Evolutionary conservation across 495 filamentous ascomycete species (phyloP).

Genomic region (Trichoderma reesei): DNA sequence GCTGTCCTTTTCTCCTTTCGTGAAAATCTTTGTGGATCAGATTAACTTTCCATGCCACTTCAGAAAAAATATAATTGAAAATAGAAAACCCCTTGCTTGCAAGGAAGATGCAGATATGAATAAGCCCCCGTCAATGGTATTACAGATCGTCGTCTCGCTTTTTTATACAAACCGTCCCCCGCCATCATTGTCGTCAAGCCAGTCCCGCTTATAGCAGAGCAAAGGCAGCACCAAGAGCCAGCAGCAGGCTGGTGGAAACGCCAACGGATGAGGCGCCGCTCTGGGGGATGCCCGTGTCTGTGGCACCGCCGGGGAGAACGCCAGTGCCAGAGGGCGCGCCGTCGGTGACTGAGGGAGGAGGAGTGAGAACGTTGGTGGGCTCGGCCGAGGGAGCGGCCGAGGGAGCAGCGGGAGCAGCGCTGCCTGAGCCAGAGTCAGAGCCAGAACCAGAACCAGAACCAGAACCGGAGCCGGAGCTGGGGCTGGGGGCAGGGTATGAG

Average conservation of each 20-base stretch:
- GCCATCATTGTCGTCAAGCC: background rate
- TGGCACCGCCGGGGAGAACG: conserved; percentile 8
- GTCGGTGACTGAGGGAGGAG: background rate
- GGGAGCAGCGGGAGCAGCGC: conserved; percentile 1
- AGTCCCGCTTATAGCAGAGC: conserved; percentile 4
- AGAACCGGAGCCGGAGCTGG: conserved; percentile 17
- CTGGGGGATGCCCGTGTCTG: conserved; percentile 3
- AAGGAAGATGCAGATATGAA: conserved; percentile 5
- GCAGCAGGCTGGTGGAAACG: conserved; percentile 18
- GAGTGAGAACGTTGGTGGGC: conserved; percentile 4
- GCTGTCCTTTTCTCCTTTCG: background rate
- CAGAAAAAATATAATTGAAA: background rate
- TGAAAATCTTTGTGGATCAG: background rate
- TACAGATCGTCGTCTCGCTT: conserved; percentile 4
- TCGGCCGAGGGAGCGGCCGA: conserved; percentile 2
- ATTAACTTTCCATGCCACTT: background rate
- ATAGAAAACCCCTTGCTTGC: background rate
- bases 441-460: background rate
- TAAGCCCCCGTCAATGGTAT: conserved; percentile 1
- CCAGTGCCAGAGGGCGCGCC: background rate
- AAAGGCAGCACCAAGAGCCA: conserved; percentile 2
- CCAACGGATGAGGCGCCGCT: conserved; percentile 14
- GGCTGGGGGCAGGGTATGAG: conserved; percentile 18
- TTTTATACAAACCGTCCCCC: background rate
- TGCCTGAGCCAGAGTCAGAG: conserved; percentile 9